These are phyloP conservation scores for Microascus cirrosus DNA, from an alignment of 2,329 filamentous ascomycete genomes.

Conservation along the genomic window DNA sequence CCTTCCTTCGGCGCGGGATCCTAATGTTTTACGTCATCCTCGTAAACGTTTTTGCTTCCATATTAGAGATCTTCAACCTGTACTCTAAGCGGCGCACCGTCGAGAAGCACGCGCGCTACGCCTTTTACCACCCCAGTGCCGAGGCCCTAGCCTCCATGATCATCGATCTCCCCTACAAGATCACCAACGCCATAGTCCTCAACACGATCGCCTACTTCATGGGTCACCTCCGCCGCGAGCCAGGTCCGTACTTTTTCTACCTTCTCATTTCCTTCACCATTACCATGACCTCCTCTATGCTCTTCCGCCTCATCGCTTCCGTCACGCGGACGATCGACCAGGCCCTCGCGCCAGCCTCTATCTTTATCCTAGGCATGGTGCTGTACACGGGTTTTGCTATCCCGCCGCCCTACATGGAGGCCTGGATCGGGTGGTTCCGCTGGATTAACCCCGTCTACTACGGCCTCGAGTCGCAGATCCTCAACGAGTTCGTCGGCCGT, in stretches of 20 bases:
- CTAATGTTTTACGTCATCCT: conserved; percentile 43
- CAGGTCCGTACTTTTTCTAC: conserved; percentile 56
- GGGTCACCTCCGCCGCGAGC: conserved; percentile 28
- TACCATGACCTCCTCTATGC: conserved; percentile 53
- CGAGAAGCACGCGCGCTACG: conserved; percentile 27
- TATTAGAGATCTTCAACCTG: conserved; percentile 24
- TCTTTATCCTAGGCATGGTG: conserved; percentile 40
- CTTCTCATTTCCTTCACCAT: conserved; percentile 46
- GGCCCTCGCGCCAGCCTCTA: conserved; percentile 36
- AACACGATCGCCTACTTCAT: conserved; percentile 31
- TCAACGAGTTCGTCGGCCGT: conserved; percentile 11
- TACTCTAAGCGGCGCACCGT: conserved; percentile 24
- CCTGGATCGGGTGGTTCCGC: conserved; percentile 43
- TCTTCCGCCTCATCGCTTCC: conserved; percentile 38
- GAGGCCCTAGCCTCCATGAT: conserved; percentile 14
- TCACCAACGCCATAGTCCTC: conserved; percentile 19
- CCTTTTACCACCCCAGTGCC: conserved; percentile 24
- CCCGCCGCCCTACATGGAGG: conserved; percentile 18
- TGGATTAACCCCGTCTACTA: conserved; percentile 54
- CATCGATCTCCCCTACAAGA: conserved; percentile 20
- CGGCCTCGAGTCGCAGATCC: conserved; percentile 19
- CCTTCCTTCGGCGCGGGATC: conserved; percentile 33
- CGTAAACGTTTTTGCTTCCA: conserved; percentile 34
- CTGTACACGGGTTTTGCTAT: conserved; percentile 43
- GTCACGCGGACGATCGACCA: conserved; percentile 36